Evolutionary conservation across 2,329 filamentous ascomycete genomes (phyloP), one percentile per base, ranked within the genome.

Genomic region (Aspergillus ustus): DNA sequence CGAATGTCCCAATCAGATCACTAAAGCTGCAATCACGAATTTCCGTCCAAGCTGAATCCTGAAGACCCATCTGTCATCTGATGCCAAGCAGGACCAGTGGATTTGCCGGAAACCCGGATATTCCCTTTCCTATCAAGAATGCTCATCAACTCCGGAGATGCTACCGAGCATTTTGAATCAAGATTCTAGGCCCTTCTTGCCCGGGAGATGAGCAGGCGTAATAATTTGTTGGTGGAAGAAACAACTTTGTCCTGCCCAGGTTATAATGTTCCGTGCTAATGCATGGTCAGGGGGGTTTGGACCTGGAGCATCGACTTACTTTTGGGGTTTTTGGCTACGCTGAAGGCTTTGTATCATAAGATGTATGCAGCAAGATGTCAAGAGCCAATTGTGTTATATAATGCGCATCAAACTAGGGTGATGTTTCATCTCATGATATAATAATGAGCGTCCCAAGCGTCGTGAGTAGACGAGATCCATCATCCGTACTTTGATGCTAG

Each of bases 61-160:
- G 49, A 43, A 52, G 54, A 46, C n/a, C 55, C 31, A 40, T 54
- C 52, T 57, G 63, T 65, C 61, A 63, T 64, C 63, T 66, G 63
- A 68, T 67, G 66, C 65, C 66, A 67, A 68, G 65, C 48, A n/a
- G 19, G 52, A 44, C 20, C 34, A 46, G 62, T 55, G 49, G 63
- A 60, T 65, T 65, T 64, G 52, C 64, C 64, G 64, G 63, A 62
- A 63, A 65, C 52, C 64, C 63, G 64, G 65, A 46, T 28, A 57
- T 48, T 59, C 37, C 57, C 34, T 52, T 13, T 5, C 28, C 9
- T 15, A n/a, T 7, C 17, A 13, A 31, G 20, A 51, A 51, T 51
- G 48, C 17, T n/a, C 11, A 19, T 48, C 45, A 25, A 11, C 19
- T 19, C 19, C n/a, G 15, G 3, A 25, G 25, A 25, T 25, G 25